Evolutionary conservation across 1,284 basidiomycete species (phyloP), one percentile per base, ranked within the genome.

Genomic region (Apiotrichum siamense): DNA sequence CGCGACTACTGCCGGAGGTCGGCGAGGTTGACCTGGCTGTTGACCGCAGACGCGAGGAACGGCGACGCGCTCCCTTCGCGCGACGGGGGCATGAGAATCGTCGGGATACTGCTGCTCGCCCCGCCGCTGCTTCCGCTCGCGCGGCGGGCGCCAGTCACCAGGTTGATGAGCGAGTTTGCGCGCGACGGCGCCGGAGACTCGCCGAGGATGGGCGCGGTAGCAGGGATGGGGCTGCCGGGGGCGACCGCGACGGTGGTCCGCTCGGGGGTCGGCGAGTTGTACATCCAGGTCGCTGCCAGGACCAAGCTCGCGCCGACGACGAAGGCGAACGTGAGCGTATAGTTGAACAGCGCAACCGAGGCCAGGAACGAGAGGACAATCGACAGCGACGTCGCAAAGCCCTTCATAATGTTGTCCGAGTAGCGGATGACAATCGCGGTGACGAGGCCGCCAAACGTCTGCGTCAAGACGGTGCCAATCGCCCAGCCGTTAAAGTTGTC

Each of bases 321-420:
- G 69, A 97, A 97, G 0, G 86, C 82, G 49, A 84, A 78, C 0
- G 92, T 88, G 70, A 97, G 85, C 38, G 80, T 80, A 77, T 92
- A 92, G 67, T 86, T 78, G 79, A 96, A 96, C 36, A 96, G 81
- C 10, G 82, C 82, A 49, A 94, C 85, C 5, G 87, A 89, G 3
- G 87, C 88, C 52, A 91, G 78, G 80, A 94, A 96, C 43, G 90
- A 93, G 59, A 97, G 81, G 62, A 97, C 83, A 72, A 97, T 96
- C 67, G 86, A 87, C 58, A 97, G 78, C 59, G 85, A 88, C 5
- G 92, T 94, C 13, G 93, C 93, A 67, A 97, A 97, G 32, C 93
- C 89, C 72, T 94, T 93, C 67, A 74, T 63, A 50, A 76, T 76
- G 60, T 76, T 76, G 67, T 78, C 76, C 18, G 72, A 74, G 55